Base-by-base conservation (phyloP, 495 filamentous ascomycete species). In the Aspergillus indologenus region DNA sequence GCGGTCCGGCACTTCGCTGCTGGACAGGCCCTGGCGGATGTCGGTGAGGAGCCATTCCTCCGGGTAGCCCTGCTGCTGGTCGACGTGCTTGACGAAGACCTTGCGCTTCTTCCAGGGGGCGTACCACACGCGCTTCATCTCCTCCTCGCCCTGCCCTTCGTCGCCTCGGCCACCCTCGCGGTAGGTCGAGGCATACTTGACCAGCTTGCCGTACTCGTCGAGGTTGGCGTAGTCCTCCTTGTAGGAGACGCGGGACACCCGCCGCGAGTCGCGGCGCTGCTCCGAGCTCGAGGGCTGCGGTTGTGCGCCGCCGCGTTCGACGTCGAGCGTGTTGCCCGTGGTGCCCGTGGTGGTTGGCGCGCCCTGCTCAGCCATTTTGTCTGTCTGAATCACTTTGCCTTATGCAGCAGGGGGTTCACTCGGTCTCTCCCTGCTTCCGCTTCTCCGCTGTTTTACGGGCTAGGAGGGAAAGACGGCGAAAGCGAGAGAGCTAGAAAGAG, bases 41-140 rank as follows among this genome's bases (percentile, higher is more conserved):
- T 91, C 84, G 54, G 87, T 88, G 45, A 85, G 74, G 48, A 89
- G 81, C 89, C 88, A 91, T 12, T 89, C 85, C 20, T 84, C 82
- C 0, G 87, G 87, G 22, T 77, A 71, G 53, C 76, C 76, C 9
- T 54, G 65, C 40, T 66, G 70, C 5, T 69, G 61, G 20, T 71
- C 72, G 5, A 64, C 42, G 44, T 57, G 56, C 42, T 75, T 73
- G 44, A 77, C 57, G 67, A 76, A 84, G 56, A 88, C 82, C 58
- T 66, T 73, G 59, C 66, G 70, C 61, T 81, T 79, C 70, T 78
- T 87, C 82, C 81, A 85, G 15, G 82, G 82, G 31, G 79, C 79
- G 60, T 83, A 83, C 75, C 76, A 79, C 22, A 77, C 40, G 11
- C 76, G 66, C 53, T 73, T 75, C 65, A 71, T 65, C 56, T 71